A percentile compares a stretch with the other conserved stretches of the same genome.
These are phyloP conservation scores for Yamadazyma phyllophila DNA, from an alignment of 805 yeast species.

Conservation along the genomic window DNA sequence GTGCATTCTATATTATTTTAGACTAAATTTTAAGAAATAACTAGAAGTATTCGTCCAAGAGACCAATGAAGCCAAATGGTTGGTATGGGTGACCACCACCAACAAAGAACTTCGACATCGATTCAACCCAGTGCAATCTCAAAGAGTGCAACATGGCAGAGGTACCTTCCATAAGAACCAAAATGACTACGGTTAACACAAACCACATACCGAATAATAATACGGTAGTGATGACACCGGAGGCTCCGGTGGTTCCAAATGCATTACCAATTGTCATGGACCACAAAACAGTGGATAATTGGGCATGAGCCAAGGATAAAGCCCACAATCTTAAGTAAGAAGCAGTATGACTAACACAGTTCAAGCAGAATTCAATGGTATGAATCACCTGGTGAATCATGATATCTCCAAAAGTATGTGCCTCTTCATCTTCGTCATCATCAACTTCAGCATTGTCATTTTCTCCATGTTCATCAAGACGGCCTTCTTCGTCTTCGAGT, in stretches of 20 bases:
- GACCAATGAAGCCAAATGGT: conserved; percentile 73
- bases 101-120: conserved; percentile 96
- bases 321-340: conserved; percentile 97
- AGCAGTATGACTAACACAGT: conserved; percentile 98
- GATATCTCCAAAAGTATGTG: conserved; percentile 82
- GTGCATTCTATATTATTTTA: neutral
- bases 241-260: conserved; percentile 60
- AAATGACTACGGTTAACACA: conserved; percentile 80
- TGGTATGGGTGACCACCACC: conserved; percentile 93
- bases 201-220: conserved; percentile 94
- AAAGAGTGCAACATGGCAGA: conserved; percentile 99
- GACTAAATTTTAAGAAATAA: neutral
- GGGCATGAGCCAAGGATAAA: conserved; percentile 93
- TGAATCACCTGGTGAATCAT: conserved; percentile 97
- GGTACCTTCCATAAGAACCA: conserved; percentile 98
- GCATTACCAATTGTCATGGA: conserved; percentile 86
- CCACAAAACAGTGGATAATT: conserved; percentile 93
- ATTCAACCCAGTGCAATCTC: conserved; percentile 98
- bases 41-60: conserved; percentile 20
- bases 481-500: conserved; percentile 33
- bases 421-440: conserved; percentile 53
- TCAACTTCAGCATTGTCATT: conserved; percentile 31
- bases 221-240: conserved; percentile 74
- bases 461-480: conserved; percentile 23
- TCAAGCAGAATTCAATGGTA: conserved; percentile 94